Evolutionary conservation across 495 filamentous ascomycete species (phyloP).

Genomic region (Rostrohypoxylon terebratum): DNA sequence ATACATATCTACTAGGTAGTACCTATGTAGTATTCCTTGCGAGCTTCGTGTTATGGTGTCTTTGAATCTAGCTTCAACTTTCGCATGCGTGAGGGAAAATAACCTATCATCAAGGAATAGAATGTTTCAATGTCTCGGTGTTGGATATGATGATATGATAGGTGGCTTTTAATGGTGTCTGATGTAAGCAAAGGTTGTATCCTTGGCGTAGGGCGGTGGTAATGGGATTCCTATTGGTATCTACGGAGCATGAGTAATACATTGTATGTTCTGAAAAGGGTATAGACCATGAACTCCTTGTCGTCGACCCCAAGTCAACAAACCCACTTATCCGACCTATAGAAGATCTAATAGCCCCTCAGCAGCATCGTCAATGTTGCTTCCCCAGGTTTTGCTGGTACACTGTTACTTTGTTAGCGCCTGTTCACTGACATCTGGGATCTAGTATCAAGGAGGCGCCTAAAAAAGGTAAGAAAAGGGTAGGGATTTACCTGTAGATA

Average conservation of each 20-base stretch:
- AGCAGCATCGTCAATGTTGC: slow-evolving; percentile 29
- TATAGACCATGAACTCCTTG: background rate
- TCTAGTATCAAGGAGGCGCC: background rate
- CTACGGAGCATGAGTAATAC: background rate
- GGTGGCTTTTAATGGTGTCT: background rate
- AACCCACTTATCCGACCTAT: background rate
- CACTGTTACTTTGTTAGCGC: slow-evolving; percentile 27
- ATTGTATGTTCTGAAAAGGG: background rate
- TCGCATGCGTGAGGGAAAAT: background rate
- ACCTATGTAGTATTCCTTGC: no score
- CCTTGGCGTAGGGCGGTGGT: background rate
- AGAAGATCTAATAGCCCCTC: slow-evolving; percentile 28
- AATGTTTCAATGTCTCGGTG: background rate
- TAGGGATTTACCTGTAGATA: slow-evolving; percentile 54
- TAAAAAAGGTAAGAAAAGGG: background rate
- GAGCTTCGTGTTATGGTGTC: no score
- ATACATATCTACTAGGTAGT: no score
- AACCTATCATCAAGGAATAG: background rate
- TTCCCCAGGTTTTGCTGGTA: slow-evolving; percentile 32
- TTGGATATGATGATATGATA: background rate
- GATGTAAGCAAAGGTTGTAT: background rate
- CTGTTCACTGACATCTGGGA: background rate
- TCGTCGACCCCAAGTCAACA: background rate
- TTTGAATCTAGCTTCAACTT: background rate
- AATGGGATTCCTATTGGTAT: background rate